Percentiles rank a stretch among this genome's conserved stretches.
These are phyloP conservation scores for Chrysosphaeria jannelii DNA, from an alignment of 2,329 filamentous ascomycete species.

Conservation along the genomic window DNA sequence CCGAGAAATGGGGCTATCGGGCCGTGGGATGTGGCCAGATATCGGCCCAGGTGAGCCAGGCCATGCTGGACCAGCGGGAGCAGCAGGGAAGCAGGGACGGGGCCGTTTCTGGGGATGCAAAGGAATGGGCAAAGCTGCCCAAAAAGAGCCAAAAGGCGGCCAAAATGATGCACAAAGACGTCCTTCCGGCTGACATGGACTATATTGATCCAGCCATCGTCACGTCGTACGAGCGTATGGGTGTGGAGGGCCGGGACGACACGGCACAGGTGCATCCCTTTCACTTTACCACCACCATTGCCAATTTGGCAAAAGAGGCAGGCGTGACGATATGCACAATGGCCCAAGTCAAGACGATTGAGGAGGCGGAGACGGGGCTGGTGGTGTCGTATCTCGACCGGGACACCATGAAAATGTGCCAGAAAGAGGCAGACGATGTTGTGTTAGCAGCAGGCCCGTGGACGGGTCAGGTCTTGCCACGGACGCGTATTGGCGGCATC, in stretches of 20 bases:
- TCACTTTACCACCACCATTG: constrained; percentile 68
- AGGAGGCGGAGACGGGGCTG: constrained; percentile 6
- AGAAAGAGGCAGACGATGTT: constrained; percentile 19
- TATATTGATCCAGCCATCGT: constrained; percentile 49
- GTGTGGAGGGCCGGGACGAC: constrained; percentile 29
- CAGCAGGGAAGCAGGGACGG: constrained; percentile 4
- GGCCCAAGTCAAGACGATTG: constrained; percentile 35
- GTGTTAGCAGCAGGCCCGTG: constrained; percentile 28
- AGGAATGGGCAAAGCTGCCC: constrained; percentile 28
- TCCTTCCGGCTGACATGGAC: constrained; percentile 48
- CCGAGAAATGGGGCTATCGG: constrained; percentile 62
- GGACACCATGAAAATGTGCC: too few relatives aligned
- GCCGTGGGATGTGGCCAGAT: constrained; percentile 40
- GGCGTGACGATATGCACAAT: constrained; percentile 38
- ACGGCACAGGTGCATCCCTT: constrained; percentile 88
- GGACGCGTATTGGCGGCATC: constrained; percentile 24
- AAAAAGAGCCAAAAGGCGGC: constrained; percentile 23
- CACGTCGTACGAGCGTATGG: constrained; percentile 54
- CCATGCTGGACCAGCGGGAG: constrained; percentile 3
- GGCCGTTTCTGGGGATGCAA: constrained; percentile 5
- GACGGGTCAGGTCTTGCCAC: constrained; percentile 27
- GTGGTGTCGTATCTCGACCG: constrained; percentile 29
- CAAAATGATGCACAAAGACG: constrained; percentile 19
- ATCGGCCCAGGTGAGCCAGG: constrained; percentile 8
- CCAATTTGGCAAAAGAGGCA: constrained; percentile 37